Conservation (phyloP, 2,329 filamentous ascomycete species). For the Colletotrichum incanum region DNA sequence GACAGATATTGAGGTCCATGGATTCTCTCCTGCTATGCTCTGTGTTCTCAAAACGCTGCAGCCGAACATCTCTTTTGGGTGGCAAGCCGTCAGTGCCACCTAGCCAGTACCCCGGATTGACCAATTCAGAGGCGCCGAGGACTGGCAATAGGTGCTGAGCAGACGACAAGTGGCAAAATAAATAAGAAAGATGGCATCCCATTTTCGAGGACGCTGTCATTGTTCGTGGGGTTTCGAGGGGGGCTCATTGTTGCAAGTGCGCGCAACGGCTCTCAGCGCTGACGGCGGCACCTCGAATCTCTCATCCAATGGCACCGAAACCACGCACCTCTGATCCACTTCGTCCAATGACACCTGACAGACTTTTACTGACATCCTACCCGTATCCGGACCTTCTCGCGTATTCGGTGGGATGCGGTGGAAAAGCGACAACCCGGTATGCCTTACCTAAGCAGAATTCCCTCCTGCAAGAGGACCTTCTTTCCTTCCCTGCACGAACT, state of each 20-base stretch:
- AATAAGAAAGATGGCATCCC: not conserved
- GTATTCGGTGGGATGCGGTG: conserved; percentile 9
- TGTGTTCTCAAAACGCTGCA: not conserved
- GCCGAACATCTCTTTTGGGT: not conserved
- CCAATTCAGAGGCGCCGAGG: not conserved
- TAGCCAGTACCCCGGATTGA: not conserved
- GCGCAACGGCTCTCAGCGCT: conserved; percentile 1
- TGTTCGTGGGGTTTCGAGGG: not conserved
- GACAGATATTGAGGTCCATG: not conserved
- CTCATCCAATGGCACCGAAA: not conserved
- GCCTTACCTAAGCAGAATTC: conserved; percentile 7
- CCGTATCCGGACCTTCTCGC: not conserved
- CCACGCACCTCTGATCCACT: conserved; percentile 1
- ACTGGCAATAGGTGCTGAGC: not conserved
- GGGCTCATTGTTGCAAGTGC: not conserved
- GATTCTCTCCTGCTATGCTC: not conserved
- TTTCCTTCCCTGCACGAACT: conserved; percentile 15
- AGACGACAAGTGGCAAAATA: not conserved
- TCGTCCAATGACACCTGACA: conserved; percentile 21
- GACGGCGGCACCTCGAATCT: not conserved
- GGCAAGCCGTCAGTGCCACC: conserved; percentile 16
- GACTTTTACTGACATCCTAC: conserved; percentile 4
- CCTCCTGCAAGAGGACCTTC: not conserved
- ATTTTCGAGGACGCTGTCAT: not conserved
- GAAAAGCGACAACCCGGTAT: not conserved